Conservation (phyloP, 306 rosid species). For the Cicer arietinum region DNA sequence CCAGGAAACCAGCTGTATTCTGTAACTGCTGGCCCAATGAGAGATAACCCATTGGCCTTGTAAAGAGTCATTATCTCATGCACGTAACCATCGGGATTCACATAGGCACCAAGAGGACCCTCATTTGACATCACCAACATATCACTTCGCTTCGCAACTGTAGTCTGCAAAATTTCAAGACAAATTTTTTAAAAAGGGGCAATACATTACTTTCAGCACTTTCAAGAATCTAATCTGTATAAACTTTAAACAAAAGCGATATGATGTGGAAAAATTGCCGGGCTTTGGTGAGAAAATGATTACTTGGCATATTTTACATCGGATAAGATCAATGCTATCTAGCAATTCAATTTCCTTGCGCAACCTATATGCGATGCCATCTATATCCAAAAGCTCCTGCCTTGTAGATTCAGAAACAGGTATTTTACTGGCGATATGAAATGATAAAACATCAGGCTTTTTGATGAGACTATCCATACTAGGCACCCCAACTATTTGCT, state of each 20-base stretch:
- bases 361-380: slow-evolving; percentile 84
- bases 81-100: slow-evolving; percentile 72
- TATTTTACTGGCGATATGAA: slow-evolving; percentile 90
- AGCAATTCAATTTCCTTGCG: slow-evolving; percentile 96
- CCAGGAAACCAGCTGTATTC: slow-evolving; percentile 99
- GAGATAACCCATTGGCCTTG: slow-evolving; percentile 78
- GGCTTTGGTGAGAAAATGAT: slow-evolving; percentile 36
- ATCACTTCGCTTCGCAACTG: slow-evolving; percentile 86
- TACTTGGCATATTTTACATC: slow-evolving; percentile 82
- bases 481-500: slow-evolving; percentile 75
- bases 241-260: slow-evolving; percentile 13
- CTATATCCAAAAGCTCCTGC: slow-evolving; percentile 93
- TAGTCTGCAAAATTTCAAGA: slow-evolving; percentile 62
- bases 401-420: slow-evolving; percentile 95
- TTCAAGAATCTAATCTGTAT: slow-evolving; percentile 1
- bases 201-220: slow-evolving; percentile 26
- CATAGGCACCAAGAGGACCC: slow-evolving; percentile 97
- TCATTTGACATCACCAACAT: slow-evolving; percentile 95
- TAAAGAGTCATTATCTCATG: slow-evolving; percentile 88
- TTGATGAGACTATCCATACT: slow-evolving; percentile 78
- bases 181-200: background rate
- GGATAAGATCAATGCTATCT: slow-evolving; percentile 75
- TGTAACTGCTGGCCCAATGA: slow-evolving; percentile 59
- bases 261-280: slow-evolving; percentile 16
- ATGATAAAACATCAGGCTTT: slow-evolving; percentile 85